Evolutionary conservation across 495 filamentous ascomycete genomes (phyloP), one percentile per base, ranked within the genome.

Genomic region (Cetradonia linearis): DNA sequence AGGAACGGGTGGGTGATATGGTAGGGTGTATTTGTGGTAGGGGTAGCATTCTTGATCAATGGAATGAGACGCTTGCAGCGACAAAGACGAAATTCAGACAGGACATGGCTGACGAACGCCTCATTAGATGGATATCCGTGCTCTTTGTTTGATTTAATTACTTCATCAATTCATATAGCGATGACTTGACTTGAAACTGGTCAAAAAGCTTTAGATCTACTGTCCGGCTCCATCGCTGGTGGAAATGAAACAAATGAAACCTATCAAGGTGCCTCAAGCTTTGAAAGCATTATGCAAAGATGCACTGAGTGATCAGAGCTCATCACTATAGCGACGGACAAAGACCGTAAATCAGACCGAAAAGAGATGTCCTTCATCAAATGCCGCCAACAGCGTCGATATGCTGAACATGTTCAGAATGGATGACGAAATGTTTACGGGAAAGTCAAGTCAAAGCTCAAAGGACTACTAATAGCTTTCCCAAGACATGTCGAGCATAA

Each of bases 21-120:
- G 50, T n/a, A 53, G 31, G n/a, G 38, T 27, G 25, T 27, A 55
- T 48, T n/a, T 55, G 23, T 37, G 38, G 25, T 16, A 10, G 20
- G 20, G 36, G 3, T 14, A 28, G 31, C 59, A 61, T 61, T 61
- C 59, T 47, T 34, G 38, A 27, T 46, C 23, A 46, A 11, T 38
- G 54, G 28, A 63, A 63, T 63, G 61, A 30, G 42, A 63, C 48
- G 56, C 48, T 63, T 60, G 61, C 56, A 37, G 61, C 31, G 49
- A 59, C 61, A 63, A 55, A 59, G 56, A 47, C 49, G 14, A 53
- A 42, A 59, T 27, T 63, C 27, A 54, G 47, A 46, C 18, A 53
- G 16, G 27, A 23, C 42, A 10, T 50, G 34, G 16, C 23, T 31
- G 2, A 25, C 36, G 44, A 38, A 56, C 3, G 18, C 27, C 16